These are phyloP conservation scores for Blastobotrys robertii DNA, from an alignment of 805 yeast genomes.

Conservation along the genomic window DNA sequence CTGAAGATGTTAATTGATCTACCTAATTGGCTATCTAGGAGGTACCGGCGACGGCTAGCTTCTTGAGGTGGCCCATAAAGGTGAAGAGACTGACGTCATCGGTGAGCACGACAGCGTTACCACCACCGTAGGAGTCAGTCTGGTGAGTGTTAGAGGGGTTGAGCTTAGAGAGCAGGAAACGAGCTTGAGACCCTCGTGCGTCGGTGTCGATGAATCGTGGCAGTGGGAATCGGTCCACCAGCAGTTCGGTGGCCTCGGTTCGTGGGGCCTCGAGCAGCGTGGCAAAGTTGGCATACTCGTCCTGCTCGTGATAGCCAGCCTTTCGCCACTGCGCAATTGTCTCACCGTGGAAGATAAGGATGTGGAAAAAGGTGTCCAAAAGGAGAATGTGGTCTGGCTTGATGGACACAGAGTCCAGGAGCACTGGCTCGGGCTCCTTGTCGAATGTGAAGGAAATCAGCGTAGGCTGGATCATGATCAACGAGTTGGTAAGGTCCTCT, in stretches of 20 bases:
- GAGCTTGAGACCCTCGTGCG: conserved; percentile 97
- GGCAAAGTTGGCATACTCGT: conserved; percentile 82
- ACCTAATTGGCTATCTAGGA: conserved; percentile 5
- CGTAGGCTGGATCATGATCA: conserved; percentile 97
- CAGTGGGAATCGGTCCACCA: conserved; percentile 90
- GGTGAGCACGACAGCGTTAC: conserved; percentile 77
- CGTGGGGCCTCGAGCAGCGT: conserved; percentile 81
- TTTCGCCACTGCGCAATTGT: conserved; percentile 95
- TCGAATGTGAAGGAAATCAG: conserved; percentile 76
- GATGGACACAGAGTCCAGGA: conserved; percentile 86
- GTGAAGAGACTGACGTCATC: conserved; percentile 94
- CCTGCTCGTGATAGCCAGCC: conserved; percentile 86
- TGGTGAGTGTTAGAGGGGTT: conserved; percentile 87
- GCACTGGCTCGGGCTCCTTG: conserved; percentile 80
- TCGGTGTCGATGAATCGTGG: conserved; percentile 97
- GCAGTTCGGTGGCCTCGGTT: conserved; percentile 82
- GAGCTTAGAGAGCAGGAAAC: conserved; percentile 88
- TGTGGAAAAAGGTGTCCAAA: conserved; percentile 93
- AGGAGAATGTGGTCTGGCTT: conserved; percentile 79
- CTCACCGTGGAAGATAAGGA: conserved; percentile 90
- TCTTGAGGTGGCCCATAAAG: conserved; percentile 89
- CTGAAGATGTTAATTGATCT: no score
- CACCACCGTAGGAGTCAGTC: conserved; percentile 43
- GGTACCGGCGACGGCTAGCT: conserved; percentile 60
- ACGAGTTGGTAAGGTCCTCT: conserved; percentile 85